Evolutionary conservation across 176 grass and related monocot species (phyloP).

Genomic region (Dactylis glomerata): DNA sequence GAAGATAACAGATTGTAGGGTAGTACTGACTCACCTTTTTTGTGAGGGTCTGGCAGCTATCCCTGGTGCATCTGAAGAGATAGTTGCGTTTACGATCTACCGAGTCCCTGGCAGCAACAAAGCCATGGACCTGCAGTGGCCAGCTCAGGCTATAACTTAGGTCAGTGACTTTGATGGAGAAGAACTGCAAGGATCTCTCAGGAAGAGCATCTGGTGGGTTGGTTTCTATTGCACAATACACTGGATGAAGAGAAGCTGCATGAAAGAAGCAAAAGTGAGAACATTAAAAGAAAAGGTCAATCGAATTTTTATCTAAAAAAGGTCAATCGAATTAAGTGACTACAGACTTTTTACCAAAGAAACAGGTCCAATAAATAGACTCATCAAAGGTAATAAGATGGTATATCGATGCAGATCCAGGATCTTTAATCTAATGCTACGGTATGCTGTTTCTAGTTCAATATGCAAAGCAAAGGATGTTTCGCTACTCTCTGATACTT

Average conservation of each 20-base stretch:
- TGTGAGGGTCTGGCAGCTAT: neutral
- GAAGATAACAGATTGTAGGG: neutral
- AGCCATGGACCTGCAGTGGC: neutral
- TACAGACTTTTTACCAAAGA: neutral
- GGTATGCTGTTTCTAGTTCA: neutral
- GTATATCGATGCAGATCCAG: neutral
- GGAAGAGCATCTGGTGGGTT: neutral
- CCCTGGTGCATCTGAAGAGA: neutral
- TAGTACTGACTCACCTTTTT: neutral
- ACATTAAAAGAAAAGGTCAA: neutral
- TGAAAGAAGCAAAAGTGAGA: neutral
- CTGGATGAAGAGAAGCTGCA: neutral
- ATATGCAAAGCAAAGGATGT: neutral
- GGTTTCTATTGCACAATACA: neutral
- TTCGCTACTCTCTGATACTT: neutral
- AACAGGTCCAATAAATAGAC: neutral
- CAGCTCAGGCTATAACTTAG: neutral
- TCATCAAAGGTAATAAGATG: neutral
- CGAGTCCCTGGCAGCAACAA: neutral
- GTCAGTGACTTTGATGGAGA: neutral
- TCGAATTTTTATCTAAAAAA: neutral
- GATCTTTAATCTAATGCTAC: neutral
- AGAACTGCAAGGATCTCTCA: neutral
- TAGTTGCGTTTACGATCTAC: neutral
- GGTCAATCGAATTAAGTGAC: neutral